Evolutionary conservation across 176 grass and related monocot species (phyloP).

Genomic region (Themeda triandra): DNA sequence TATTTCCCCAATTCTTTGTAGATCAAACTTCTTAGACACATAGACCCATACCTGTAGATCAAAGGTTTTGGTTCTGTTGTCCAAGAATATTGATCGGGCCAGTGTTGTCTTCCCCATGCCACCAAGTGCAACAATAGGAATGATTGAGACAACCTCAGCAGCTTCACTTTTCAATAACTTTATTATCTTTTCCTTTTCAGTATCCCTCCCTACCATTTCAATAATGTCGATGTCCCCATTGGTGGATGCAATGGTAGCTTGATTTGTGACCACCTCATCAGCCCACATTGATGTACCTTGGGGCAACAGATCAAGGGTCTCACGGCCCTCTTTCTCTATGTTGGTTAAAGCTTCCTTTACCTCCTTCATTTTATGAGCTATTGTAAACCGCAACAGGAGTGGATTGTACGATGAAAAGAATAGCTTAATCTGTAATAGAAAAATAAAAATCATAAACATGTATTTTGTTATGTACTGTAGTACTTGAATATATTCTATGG

Average conservation of each 20-base stretch:
- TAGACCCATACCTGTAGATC: conserved; percentile 31
- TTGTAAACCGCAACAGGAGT: not conserved
- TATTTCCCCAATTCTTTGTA: no score
- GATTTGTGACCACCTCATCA: not conserved
- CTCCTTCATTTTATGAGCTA: not conserved
- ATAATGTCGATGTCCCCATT: not conserved
- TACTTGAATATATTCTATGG: no score
- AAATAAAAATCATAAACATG: no score
- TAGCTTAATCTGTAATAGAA: not conserved
- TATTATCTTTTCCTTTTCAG: conserved; percentile 34
- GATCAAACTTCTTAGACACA: no score
- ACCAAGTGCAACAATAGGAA: conserved; percentile 45
- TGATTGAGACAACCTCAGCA: conserved; percentile 24
- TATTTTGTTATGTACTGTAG: no score
- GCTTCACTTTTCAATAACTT: conserved; percentile 5
- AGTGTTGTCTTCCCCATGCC: conserved; percentile 50
- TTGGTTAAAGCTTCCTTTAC: not conserved
- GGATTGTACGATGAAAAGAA: not conserved
- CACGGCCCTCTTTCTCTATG: not conserved
- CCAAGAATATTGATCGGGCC: conserved; percentile 33
- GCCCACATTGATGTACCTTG: not conserved
- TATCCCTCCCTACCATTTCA: conserved; percentile 24
- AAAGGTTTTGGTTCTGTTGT: conserved; percentile 23
- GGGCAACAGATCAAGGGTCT: no score
- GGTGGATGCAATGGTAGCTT: not conserved